phyloP scores from a whole-genome alignment of 768 basidiomycete genomes.

The Agaricus subrufescens region DNA sequence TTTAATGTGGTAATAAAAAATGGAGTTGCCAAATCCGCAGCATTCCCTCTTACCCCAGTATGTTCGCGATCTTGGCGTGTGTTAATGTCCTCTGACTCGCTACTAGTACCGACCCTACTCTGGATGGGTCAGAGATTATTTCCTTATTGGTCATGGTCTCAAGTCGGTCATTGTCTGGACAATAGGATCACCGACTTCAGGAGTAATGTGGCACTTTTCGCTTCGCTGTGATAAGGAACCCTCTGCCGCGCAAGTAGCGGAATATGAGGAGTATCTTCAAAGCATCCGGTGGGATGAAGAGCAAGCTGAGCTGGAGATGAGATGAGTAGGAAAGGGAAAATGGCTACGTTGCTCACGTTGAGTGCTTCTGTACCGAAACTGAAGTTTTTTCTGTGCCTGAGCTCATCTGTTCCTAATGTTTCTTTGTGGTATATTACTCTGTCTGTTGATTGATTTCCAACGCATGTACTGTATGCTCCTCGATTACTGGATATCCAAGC shows the following conservation, averaged over 20 bases:
- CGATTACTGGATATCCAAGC: too few relatives aligned
- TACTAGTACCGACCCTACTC: background rate
- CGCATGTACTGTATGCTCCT: too few relatives aligned
- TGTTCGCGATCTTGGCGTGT: background rate
- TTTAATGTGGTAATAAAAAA: background rate
- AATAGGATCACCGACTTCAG: background rate
- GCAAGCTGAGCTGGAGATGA: too few relatives aligned
- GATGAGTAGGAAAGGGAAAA: too few relatives aligned
- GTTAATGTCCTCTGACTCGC: background rate
- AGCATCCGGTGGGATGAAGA: background rate
- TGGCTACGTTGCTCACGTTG: too few relatives aligned
- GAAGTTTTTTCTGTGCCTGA: too few relatives aligned
- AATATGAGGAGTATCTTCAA: background rate
- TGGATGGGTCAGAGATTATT: background rate
- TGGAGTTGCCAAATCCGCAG: background rate
- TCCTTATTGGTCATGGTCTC: background rate
- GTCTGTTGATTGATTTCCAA: too few relatives aligned
- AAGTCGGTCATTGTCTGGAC: background rate
- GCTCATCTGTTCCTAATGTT: too few relatives aligned
- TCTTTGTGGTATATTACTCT: too few relatives aligned
- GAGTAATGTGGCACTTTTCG: background rate
- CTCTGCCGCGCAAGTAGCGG: background rate
- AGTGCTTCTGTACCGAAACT: too few relatives aligned
- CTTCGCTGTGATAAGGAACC: background rate
- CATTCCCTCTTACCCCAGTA: background rate